These are phyloP conservation scores for Hydnum rufescens DNA, from an alignment of 768 basidiomycete genomes.

Conservation along the genomic window DNA sequence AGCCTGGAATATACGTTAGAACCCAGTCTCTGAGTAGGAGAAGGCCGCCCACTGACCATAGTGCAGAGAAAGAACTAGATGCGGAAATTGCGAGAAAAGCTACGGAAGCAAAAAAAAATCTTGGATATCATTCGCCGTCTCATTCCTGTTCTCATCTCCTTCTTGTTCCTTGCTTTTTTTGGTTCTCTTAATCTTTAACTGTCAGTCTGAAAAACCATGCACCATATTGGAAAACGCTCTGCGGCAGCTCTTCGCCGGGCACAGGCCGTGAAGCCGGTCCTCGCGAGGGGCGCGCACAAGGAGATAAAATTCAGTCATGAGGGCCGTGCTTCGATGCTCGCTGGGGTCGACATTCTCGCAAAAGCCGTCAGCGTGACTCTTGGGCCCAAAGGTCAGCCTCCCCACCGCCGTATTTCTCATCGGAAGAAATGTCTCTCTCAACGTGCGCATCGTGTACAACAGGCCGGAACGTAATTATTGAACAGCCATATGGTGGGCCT, in stretches of 20 bases:
- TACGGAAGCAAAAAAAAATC: not conserved
- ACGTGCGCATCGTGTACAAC: not conserved
- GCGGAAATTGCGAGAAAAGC: conserved; percentile 10
- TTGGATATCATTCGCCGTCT: not conserved
- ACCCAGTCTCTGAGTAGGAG: not conserved
- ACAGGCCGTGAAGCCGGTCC: conserved; percentile 10
- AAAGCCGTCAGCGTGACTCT: conserved; percentile 94
- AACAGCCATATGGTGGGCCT: conserved; percentile 73
- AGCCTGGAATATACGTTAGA: not conserved
- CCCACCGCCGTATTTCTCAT: not conserved
- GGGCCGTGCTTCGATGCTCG: conserved; percentile 79
- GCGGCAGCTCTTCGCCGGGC: conserved; percentile 9
- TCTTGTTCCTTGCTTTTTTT: not conserved
- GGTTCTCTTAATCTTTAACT: conserved; percentile 1
- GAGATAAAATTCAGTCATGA: conserved; percentile 95
- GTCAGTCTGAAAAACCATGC: conserved; percentile 28
- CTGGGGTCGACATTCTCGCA: conserved; percentile 90
- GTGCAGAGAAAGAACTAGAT: conserved; percentile 2
- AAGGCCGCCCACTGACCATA: conserved; percentile 6
- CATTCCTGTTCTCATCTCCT: not conserved
- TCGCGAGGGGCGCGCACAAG: conserved; percentile 70
- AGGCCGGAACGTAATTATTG: conserved; percentile 98
- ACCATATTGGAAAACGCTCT: conserved; percentile 47
- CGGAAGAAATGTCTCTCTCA: not conserved
- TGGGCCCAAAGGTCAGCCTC: conserved; percentile 71